A percentile compares a stretch with the other conserved stretches of the same genome.
Evolutionary conservation across 2,329 filamentous ascomycete species (phyloP).

Genomic region (Fusarium compactum): DNA sequence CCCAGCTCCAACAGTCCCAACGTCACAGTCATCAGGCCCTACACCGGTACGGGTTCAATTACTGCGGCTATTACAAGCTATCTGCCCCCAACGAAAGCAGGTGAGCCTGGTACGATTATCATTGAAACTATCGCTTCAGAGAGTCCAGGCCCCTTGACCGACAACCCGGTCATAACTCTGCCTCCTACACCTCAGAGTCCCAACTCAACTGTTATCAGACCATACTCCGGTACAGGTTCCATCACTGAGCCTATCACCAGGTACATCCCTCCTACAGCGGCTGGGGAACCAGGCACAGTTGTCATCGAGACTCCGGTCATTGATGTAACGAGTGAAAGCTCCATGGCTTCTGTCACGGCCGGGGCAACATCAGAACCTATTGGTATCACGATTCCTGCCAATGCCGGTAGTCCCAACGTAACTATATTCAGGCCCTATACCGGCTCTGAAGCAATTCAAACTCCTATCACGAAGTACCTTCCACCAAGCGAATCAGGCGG

Average conservation of each 20-base stretch:
- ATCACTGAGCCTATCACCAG: conserved; percentile 15
- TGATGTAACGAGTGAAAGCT: background rate
- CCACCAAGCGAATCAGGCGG: background rate
- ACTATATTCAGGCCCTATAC: background rate
- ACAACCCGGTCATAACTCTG: conserved; percentile 1
- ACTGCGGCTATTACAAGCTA: no score
- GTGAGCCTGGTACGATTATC: background rate
- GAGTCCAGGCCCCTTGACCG: background rate
- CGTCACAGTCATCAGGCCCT: no score
- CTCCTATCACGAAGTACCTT: background rate
- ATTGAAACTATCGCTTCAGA: conserved; percentile 6
- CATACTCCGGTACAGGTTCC: conserved; percentile 10
- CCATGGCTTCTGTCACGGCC: background rate
- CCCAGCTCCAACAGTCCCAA: no score
- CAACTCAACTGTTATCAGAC: conserved; percentile 14
- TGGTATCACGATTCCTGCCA: conserved; percentile 9
- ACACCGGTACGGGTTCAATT: no score
- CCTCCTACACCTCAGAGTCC: conserved; percentile 11
- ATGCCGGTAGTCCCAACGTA: conserved; percentile 3
- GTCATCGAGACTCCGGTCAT: conserved; percentile 12
- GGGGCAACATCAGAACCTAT: background rate
- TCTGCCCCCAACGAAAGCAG: no score
- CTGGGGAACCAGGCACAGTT: conserved; percentile 12
- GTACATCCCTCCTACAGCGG: conserved; percentile 1
- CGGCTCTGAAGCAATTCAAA: background rate